Base-by-base conservation (phyloP, 1,284 basidiomycete species). In the Ceratobasidium sp. region DNA sequence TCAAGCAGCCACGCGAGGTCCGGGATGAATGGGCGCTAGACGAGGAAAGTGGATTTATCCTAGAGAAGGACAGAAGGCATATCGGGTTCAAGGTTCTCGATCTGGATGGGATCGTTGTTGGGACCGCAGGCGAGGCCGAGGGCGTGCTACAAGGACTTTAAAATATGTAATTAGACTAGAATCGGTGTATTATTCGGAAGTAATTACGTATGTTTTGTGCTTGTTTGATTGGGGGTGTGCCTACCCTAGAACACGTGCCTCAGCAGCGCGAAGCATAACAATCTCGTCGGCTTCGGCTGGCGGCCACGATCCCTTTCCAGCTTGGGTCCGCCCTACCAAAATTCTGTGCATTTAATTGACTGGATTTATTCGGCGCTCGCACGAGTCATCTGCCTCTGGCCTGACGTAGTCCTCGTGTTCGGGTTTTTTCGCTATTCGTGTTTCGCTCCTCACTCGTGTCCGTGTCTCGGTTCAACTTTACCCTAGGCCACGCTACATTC, bases 101-200 rank as follows among this genome's bases (percentile, higher is more conserved):
- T 23, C 21, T 71, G 21, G 41, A 48, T 18, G 67, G 55, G 41
- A 59, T 55, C 16, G 67, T 71, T 59, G 32, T 71, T 39, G 67
- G 67, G 1, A 71, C 67, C 28, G 67, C 30, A 9, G 55, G 59
- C 30, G 67, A 71, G 67, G 23, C 28, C 30, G 50, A 71, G 41
- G 67, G 67, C 26, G 52, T 41, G 21, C 45, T 71, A 6, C 67
- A 71, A 30, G 67, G 67, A 59, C 34, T 71, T 9, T 71, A 70
- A 34, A 58, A 39, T 36, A 55, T 23, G 26, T 41, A 36, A 32
- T 21, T 39, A 50, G 41, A 71, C 10, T 71, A 71, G 5, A 46
- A n/a, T 62, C 18, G 8, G 34, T 43, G 23, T 67, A 39, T 28
- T 55, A 21, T 41, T 36, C 14, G 41, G 57, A 41, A 50, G 34